Base-by-base conservation (phyloP, 1,139 yeast genomes). In the Taiozyma sp. region DNA sequence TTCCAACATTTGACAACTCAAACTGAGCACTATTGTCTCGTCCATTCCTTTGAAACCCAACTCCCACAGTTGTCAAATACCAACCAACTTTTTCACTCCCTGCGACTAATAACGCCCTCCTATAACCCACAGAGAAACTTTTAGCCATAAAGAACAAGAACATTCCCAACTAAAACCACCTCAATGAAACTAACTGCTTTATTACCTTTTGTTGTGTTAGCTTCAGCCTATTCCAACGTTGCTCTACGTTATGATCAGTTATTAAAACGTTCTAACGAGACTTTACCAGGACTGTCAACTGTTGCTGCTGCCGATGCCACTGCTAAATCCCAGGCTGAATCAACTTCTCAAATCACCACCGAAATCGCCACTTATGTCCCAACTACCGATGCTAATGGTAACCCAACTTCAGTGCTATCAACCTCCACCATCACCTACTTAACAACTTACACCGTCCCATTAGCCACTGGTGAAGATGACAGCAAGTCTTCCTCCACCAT, bases 371-470 rank as follows among this genome's bases (percentile, higher is more conserved):
- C 63, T 9, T 49, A 45, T 38, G 48, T 59, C 28, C 57, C 63
- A 43, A 54, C 64, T 16, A 53, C 54, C 16, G 59, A 59, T 41
- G 55, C 66, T 0, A 49, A 63, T 41, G 68, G 69, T 19, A 71
- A 67, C 34, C 57, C 68, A 46, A 62, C 67, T 7, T 71, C 70
- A 41, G 55, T 68, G 34, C 67, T 65, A 52, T 55, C 66, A 29
- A 59, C 67, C 4, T 51, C 65, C 7, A 60, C 70, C 14, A 59
- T 70, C 40, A 62, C 70, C 12, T 63, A 68, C 44, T 57, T 59
- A 54, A 40, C 60, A 48, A 51, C 62, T 39, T 4, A 58, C 14
- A 52, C 55, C 30, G 59, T 52, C 39, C 41, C 41, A 38, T 19
- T 24, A 14, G 28, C 56, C 4, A 39, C 56, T 22, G 19, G 19